Evolutionary conservation across 495 filamentous ascomycete genomes (phyloP).

Genomic region (Penicillium coprophilum): DNA sequence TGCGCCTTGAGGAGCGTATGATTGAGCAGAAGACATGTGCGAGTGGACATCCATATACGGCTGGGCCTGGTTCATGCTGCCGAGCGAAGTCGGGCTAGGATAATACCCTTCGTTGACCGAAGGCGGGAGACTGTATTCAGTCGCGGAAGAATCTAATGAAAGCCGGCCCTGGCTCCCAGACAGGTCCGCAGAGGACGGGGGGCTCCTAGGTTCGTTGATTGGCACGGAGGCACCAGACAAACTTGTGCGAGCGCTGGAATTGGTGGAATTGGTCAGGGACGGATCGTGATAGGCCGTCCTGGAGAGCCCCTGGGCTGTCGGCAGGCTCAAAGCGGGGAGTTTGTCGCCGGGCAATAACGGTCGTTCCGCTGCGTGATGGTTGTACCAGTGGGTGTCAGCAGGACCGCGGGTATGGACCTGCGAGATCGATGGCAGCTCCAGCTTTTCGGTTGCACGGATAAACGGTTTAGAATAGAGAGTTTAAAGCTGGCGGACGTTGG

Average conservation of each 20-base stretch:
- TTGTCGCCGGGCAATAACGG: conserved; percentile 71
- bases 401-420: conserved; percentile 88
- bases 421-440: conserved; percentile 95
- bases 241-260: conserved; percentile 40
- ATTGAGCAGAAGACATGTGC: conserved; percentile 79
- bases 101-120: conserved; percentile 41
- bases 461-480: conserved; percentile 38
- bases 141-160: conserved; percentile 37
- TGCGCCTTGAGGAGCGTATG: conserved; percentile 76
- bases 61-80: conserved; percentile 82
- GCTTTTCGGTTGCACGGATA: conserved; percentile 77
- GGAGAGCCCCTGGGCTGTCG: conserved; percentile 60
- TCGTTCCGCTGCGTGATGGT: conserved; percentile 67
- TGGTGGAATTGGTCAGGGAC: conserved; percentile 22
- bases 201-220: conserved; percentile 36
- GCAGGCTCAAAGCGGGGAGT: conserved; percentile 72
- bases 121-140: conserved; percentile 35
- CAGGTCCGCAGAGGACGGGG: conserved; percentile 38
- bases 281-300: conserved; percentile 51
- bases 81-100: conserved; percentile 44
- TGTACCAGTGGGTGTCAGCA: conserved; percentile 75
- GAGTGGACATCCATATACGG: conserved; percentile 83
- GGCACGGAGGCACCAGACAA: conserved; percentile 38
- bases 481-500: conserved; percentile 28
- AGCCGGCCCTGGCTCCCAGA: conserved; percentile 38